phyloP scores from a whole-genome alignment of 441 rosid genomes.

The Aquilaria agallochum region DNA sequence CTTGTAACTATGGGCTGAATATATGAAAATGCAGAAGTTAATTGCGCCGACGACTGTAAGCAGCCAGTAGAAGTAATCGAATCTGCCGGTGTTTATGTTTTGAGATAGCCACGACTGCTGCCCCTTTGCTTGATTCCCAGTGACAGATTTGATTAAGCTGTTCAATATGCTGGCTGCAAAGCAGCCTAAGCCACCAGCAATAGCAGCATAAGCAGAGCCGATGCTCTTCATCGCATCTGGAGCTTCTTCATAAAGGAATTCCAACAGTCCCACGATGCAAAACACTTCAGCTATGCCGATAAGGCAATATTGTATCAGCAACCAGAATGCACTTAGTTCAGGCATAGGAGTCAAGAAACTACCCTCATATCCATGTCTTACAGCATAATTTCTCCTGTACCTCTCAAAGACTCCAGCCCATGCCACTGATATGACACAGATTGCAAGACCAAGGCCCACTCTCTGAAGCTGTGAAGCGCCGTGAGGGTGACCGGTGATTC shows the following conservation, averaged over 20 bases:
- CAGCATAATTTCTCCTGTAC: slow-evolving; percentile 71
- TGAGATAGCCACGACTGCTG: slow-evolving; percentile 73
- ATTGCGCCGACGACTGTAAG: slow-evolving; percentile 56
- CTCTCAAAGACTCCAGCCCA: slow-evolving; percentile 83
- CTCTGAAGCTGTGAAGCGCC: slow-evolving; percentile 98
- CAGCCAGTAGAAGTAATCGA: slow-evolving; percentile 81
- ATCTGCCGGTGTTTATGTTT: slow-evolving; percentile 75
- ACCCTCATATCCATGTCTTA: slow-evolving; percentile 48
- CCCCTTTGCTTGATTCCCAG: slow-evolving; percentile 34
- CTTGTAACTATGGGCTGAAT: slow-evolving; percentile 58
- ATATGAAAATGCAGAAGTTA: slow-evolving; percentile 65
- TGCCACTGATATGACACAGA: slow-evolving; percentile 62
- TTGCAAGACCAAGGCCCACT: slow-evolving; percentile 81
- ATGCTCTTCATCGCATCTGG: slow-evolving; percentile 98
- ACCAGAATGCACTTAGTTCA: slow-evolving; percentile 76
- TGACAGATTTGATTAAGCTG: slow-evolving; percentile 63
- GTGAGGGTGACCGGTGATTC: slow-evolving; percentile 80
- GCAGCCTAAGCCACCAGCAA: slow-evolving; percentile 91
- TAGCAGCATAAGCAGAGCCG: slow-evolving; percentile 89
- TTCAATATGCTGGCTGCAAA: slow-evolving; percentile 72
- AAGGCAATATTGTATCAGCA: slow-evolving; percentile 82
- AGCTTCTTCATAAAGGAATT: slow-evolving; percentile 90
- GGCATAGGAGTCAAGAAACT: slow-evolving; percentile 70
- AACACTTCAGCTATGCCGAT: slow-evolving; percentile 91
- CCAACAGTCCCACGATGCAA: slow-evolving; percentile 74